These are phyloP conservation scores for Penicillium sp. DNA, from an alignment of 2,329 filamentous ascomycete genomes.

Conservation along the genomic window DNA sequence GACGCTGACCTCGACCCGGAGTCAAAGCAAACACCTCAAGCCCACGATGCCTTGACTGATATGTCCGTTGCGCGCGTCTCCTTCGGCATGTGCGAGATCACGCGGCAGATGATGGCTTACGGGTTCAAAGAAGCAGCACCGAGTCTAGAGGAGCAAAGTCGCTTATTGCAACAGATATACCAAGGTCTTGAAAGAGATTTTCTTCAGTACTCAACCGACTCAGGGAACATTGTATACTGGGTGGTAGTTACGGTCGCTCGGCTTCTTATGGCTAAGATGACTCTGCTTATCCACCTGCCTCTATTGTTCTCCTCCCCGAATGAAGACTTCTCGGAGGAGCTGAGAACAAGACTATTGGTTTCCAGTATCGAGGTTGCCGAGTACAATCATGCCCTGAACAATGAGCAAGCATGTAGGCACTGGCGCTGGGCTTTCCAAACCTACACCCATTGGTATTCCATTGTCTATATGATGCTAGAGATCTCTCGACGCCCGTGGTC, in stretches of 20 bases:
- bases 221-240: conserved; percentile 47
- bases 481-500: conserved; percentile 48
- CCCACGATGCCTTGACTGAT: conserved; percentile 55
- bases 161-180: conserved; percentile 48
- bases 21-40: conserved; percentile 46
- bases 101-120: conserved; percentile 35
- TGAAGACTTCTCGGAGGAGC: conserved; percentile 35
- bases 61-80: conserved; percentile 44
- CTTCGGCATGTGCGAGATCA: conserved; percentile 35
- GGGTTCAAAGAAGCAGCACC: conserved; percentile 28
- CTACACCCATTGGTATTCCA: conserved; percentile 59
- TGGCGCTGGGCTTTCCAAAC: conserved; percentile 61
- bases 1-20: conserved; percentile 48
- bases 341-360: conserved; percentile 36
- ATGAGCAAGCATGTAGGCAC: conserved; percentile 47
- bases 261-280: conserved; percentile 41
- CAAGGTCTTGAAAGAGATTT: conserved; percentile 44
- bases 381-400: conserved; percentile 54
- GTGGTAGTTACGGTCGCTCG: conserved; percentile 45
- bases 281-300: conserved; percentile 53
- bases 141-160: conserved; percentile 43
- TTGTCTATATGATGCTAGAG: conserved; percentile 56
- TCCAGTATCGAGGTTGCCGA: conserved; percentile 42
- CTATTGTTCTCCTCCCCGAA: conserved; percentile 40
- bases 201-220: conserved; percentile 38